Base-by-base conservation (phyloP, 1,284 basidiomycete species). In the Xerocomus amazonicus region DNA sequence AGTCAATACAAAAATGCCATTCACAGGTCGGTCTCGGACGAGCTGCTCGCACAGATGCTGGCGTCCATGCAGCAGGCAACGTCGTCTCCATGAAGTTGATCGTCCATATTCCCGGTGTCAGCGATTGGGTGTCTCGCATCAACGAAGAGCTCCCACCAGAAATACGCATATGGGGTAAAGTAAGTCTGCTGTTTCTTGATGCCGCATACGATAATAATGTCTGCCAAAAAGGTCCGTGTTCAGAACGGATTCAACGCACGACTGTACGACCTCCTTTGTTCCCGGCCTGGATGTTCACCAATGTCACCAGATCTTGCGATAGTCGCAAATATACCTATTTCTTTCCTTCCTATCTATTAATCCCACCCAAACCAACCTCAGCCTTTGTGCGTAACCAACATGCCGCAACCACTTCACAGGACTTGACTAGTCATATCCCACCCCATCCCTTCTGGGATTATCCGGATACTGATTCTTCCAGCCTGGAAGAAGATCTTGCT, bases 311-410 rank as follows among this genome's bases (percentile, higher is more conserved):
- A 47, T 76, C 83, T 1, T 96, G 93, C 70, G 95, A 97, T 67
- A 95, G 92, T 57, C 81, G 96, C 52, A 90, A 92, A 70, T 99
- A 99, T 73, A 96, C 96, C 42, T 99, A 99, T 69, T 91, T 92
- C 69, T 87, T 99, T 58, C 97, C 97, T 0, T 89, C 92, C 2
- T 97, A 98, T 69, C 80, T 96, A 42, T 82, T 99, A 52, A 78
- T 99, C 16, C 95, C 96, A 2, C 94, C 97, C 2, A 90, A 88
- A 63, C 89, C 92, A 1, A 79, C 75, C 17, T 84, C 84, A 41
- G 76, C 79, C 5, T 75, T 92, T 33, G 72, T 78, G 54, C 74
- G 77, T 43, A 69, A 70, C 34, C 58, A 67, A 45, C 61, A 67
- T 45, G 59, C 62, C 4, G 38, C 57, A 6, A 53, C 56, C 1